Conservation (phyloP, 2,329 filamentous ascomycete genomes). For the Dothideomycetes sp. region DNA sequence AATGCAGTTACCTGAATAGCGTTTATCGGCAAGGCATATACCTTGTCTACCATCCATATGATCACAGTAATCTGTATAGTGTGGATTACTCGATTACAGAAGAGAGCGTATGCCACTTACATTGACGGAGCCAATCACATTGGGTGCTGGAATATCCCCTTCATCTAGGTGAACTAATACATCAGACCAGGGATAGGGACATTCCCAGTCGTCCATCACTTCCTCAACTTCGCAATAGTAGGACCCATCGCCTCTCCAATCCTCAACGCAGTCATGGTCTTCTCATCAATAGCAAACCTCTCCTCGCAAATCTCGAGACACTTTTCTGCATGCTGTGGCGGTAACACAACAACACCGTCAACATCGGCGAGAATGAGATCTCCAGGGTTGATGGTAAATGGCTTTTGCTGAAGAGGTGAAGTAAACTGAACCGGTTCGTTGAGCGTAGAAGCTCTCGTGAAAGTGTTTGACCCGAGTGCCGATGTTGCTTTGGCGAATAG, state of each 20-base stretch:
- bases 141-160: no score
- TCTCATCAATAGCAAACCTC: constrained; percentile 28
- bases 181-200: no score
- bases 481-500: constrained; percentile 28
- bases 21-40: no score
- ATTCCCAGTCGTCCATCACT: no score
- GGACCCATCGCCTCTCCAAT: constrained; percentile 28
- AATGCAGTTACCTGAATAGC: no score
- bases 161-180: no score
- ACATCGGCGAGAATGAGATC: constrained; percentile 29
- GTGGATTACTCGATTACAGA: no score
- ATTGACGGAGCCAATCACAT: no score
- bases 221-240: constrained; percentile 28
- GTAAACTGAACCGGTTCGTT: constrained; percentile 28
- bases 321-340: constrained; percentile 22
- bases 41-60: no score
- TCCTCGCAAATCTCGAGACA: constrained; percentile 27
- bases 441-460: constrained; percentile 28
- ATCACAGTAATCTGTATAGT: no score
- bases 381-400: constrained; percentile 24
- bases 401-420: constrained; percentile 13
- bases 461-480: constrained; percentile 22
- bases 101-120: no score
- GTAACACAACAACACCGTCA: constrained; percentile 24
- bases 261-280: constrained; percentile 25